These are phyloP conservation scores for Sporobolomyces pararoseus DNA, from an alignment of 768 basidiomycete species.

Conservation along the genomic window DNA sequence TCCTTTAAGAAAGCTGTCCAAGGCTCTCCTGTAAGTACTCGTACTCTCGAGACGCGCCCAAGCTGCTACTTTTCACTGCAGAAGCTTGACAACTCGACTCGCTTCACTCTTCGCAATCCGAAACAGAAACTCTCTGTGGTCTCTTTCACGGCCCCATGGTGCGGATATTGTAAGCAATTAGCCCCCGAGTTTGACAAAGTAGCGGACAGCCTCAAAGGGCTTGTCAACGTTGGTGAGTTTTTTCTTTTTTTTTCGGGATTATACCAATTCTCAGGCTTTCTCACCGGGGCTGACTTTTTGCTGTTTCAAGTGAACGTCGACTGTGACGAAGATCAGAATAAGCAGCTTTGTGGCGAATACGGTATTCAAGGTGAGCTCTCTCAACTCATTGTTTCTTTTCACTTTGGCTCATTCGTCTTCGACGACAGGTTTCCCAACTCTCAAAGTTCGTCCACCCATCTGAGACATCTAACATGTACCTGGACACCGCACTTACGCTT, in stretches of 20 bases:
- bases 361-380: conserved; percentile 35
- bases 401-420: neutral
- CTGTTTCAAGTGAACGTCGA: conserved; percentile 38
- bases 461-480: too few species aligned
- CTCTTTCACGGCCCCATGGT: conserved; percentile 42
- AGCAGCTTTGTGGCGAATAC: conserved; percentile 40
- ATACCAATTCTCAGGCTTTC: neutral
- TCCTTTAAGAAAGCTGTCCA: conserved; percentile 43
- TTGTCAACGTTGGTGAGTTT: conserved; percentile 43
- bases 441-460: conserved; percentile 35
- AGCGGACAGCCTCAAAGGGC: conserved; percentile 41
- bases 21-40: conserved; percentile 8
- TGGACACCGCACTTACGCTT: too few species aligned
- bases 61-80: too few species aligned
- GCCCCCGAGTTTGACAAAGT: conserved; percentile 31
- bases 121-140: conserved; percentile 37
- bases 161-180: conserved; percentile 40
- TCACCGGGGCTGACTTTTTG: neutral
- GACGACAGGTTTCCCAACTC: conserved; percentile 45
- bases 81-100: too few species aligned
- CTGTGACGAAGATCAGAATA: conserved; percentile 45
- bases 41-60: too few species aligned
- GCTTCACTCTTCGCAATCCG: neutral
- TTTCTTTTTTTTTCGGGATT: neutral
- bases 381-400: too few species aligned